Base-by-base conservation (phyloP, 2,329 filamentous ascomycete genomes). In the Sporothrix inflata region DNA sequence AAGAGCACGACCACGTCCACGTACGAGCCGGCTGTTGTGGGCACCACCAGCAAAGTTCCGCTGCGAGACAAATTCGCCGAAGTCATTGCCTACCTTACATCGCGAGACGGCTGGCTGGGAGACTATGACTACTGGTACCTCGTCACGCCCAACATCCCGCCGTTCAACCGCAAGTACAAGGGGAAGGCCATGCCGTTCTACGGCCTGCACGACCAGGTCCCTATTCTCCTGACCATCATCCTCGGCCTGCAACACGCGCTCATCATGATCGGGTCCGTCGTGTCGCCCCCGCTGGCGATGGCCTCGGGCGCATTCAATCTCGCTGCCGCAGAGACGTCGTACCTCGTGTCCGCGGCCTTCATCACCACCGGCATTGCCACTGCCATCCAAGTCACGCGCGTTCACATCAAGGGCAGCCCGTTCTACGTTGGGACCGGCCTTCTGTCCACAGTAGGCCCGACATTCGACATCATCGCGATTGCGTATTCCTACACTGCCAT, bases 241-340 rank as follows among this genome's bases (percentile, higher is more conserved):
- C 83, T 92, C 27, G 91, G 91, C 3, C 86, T 92, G 51, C 91
- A 93, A 78, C 91, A 92, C 81, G 86, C 90, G 8, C 83, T 92
- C 42, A 86, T 88, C 53, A 92, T 92, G 90, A 80, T 89, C 75
- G 87, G 86, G 34, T 86, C 86, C n/a, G 79, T 83, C 61, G 80
- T 83, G n/a, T 81, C 80, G 4, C 90, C 90, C 27, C 89, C 90
- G 0, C 89, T 92, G 69, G 88, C 91, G 61, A 84, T 92, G 30
- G 82, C 87, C 6, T 83, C 85, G 16, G 82, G 82, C 19, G 85
- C 88, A 27, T 90, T 89, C 71, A 88, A 91, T 74, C 83, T 92
- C 38, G 82, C 82, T 12, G 77, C 82, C 0, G 84, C 84, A 4
- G 80, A 85, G 5, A 86, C 89, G 45, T 85, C 89, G 76, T 92